Evolutionary conservation across 1,139 yeast genomes (phyloP), one percentile per base, ranked within the genome.

Genomic region (Suhomyces bokatorum): DNA sequence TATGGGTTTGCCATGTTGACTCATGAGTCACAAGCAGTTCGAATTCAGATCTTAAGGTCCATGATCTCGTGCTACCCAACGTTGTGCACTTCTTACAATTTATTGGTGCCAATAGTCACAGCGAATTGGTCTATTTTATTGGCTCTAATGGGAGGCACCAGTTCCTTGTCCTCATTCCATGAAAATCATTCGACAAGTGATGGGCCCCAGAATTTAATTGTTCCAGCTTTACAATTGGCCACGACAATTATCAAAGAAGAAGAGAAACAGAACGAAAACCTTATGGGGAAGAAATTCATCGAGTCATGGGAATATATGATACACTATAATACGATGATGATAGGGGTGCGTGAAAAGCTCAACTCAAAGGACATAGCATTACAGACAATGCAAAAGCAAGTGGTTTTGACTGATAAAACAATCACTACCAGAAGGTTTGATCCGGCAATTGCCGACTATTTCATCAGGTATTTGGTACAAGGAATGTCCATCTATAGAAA

Each of bases 1-100:
- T 88, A 89, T 57, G 85, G 95, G 2, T 85, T 87, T 46, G 65
- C 86, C 46, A 71, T 89, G 41, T 63, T 89, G 32, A 80, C 89
- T 2, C 95, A 88, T 53, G 80, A 81, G 1, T 84, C 95, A 0
- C 62, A 73, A 6, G 63, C 71, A 2, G 64, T 91, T 27, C 77
- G 80, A 40, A 59, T 77, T 10, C 83, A 80, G 47, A 75, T 89
- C 7, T 61, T 90, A 38, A 70, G 64, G 24, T 73, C 87, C 0
- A 63, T 85, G 31, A 58, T 64, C 3, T 62, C 69, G 14, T 66
- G 80, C 0, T 66, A 85, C 30, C 89, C 91, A 0, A 59, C 88
- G 31, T 66, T 93, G 36, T 76, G 89, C 1, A 74, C 91, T 0
- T 79, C 84, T 48, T 73, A 77, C 45, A 68, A 74, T 11, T 71